Evolutionary conservation across 352 stramenopile species (phyloP), one percentile per base, ranked within the genome.

Genomic region (Pythium vanterpoolii): DNA sequence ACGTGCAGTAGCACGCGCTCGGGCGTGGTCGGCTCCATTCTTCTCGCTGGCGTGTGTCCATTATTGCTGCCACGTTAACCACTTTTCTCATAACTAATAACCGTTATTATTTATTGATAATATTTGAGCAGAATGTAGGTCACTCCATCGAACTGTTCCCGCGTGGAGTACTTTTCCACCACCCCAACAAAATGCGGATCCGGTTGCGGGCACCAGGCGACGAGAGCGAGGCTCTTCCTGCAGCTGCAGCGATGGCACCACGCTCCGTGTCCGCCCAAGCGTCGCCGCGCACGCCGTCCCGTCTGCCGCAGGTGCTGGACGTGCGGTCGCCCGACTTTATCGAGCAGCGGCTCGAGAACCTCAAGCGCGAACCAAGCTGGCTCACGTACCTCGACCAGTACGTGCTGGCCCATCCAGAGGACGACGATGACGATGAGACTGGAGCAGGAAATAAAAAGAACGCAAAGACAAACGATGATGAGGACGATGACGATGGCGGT

Each of bases 271-370:
- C 58, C 11, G 46, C 39, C 31, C 76, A 69, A 61, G 68, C 70
- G 24, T 68, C 68, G 60, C 60, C 39, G 34, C 47, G 18, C 34
- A 68, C 38, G 50, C 31, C 56, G 14, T 31, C 67, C 30, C 51
- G 46, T n/a, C 50, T 60, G n/a, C 60, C 77, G 33, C 77, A 69
- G 27, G 77, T 71, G n/a, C 67, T 89, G 23, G 82, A 91, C 62
- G 67, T 94, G 58, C 64, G 73, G 36, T 90, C 85, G 51, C 81
- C 84, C 50, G 85, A 94, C 49, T 87, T 87, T 67, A 94, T 94
- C 33, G 83, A 90, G 48, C 76, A 94, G 64, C 81, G 85, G 16
- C 70, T 94, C 51, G 85, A 94, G 59, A 94, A 94, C 73, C 78
- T 94, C 66, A 94, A 94, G 70, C 75, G 81, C 42, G 79, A 76